Evolutionary conservation across 192 early-diverging fungal species (phyloP), one percentile per base, ranked within the genome.

Genomic region (Entomortierella parvispora): DNA sequence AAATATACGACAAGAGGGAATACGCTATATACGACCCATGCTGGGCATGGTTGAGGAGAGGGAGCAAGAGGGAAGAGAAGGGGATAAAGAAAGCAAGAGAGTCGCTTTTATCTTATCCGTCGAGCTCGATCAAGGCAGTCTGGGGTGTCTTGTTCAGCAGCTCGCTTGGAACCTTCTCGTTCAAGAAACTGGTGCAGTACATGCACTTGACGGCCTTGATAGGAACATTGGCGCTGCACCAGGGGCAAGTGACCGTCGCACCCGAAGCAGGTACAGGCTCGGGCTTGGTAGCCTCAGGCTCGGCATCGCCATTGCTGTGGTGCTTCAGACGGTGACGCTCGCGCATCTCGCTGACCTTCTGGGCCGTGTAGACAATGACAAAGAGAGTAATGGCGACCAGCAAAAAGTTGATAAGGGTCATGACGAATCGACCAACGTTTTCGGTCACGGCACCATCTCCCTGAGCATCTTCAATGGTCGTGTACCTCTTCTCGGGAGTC

Each of bases 341-440:
- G 25, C 74, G 74, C 26, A 10, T 52, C 22, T 34, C 49, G 15
- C 48, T 59, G 25, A 68, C 25, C 48, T 48, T 55, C 15, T 37
- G 29, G 40, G 25, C 54, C 11, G 48, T 48, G 45, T 54, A 58
- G 28, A 82, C 45, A 25, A 82, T 70, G 54, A 71, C 46, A 43
- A 82, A 82, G 32, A 82, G 53, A 11, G 71, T 55, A 40, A 75
- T 33, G 32, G 65, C 65, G 4, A 82, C 65, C 15, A 75, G 46
- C 2, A 82, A 15, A 45, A 82, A 82, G 37, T 79, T 68, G 49
- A 82, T 64, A 15, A 47, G 12, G 5, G 52, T 58, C 47, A 69
- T 72, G n/a, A 82, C 18, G 65, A 82, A 82, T 22, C 61, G 58
- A 79, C 81, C 81, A 32, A 82, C 44, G 52, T 82, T 82, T 50